Conservation (phyloP, 176 grass and related monocot genomes). For the Oryza australiensis region DNA sequence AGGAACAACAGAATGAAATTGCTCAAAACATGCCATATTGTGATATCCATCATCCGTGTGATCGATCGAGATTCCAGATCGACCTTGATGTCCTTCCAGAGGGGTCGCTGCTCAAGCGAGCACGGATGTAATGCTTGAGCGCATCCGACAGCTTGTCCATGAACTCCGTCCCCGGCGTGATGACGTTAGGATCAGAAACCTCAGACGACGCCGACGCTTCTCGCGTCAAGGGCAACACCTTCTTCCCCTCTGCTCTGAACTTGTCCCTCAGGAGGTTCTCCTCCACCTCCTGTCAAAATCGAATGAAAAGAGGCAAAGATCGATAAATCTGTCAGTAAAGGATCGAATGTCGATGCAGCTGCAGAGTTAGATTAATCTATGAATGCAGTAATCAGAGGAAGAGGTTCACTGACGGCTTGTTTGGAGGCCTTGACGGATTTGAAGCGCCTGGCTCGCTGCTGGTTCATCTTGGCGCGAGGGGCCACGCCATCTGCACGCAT, state of each 20-base stretch:
- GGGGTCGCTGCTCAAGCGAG: slow-evolving; percentile 46
- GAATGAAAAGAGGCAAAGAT: too few species aligned
- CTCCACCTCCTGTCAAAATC: slow-evolving; percentile 41
- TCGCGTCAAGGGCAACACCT: background rate
- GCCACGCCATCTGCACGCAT: slow-evolving; percentile 65
- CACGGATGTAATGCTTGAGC: slow-evolving; percentile 50
- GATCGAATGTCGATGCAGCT: too few species aligned
- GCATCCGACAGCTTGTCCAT: slow-evolving; percentile 64
- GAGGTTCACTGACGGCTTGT: slow-evolving; percentile 26
- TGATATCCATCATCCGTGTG: too few species aligned
- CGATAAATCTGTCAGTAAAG: too few species aligned
- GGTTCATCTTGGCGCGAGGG: slow-evolving; percentile 83
- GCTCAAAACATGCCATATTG: background rate
- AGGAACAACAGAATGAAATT: background rate
- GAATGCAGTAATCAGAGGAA: too few species aligned
- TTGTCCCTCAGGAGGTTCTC: slow-evolving; percentile 34
- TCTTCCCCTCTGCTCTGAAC: slow-evolving; percentile 30
- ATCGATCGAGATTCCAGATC: too few species aligned
- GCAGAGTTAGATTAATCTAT: too few species aligned
- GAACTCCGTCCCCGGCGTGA: slow-evolving; percentile 69
- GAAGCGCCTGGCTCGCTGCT: slow-evolving; percentile 62
- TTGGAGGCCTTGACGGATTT: slow-evolving; percentile 61
- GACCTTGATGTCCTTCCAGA: slow-evolving; percentile 57
- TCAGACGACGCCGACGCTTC: background rate
- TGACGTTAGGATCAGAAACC: slow-evolving; percentile 59